Evolutionary conservation across 73 alveolate species (phyloP).

Genomic region (Paramecium primaurelia): DNA sequence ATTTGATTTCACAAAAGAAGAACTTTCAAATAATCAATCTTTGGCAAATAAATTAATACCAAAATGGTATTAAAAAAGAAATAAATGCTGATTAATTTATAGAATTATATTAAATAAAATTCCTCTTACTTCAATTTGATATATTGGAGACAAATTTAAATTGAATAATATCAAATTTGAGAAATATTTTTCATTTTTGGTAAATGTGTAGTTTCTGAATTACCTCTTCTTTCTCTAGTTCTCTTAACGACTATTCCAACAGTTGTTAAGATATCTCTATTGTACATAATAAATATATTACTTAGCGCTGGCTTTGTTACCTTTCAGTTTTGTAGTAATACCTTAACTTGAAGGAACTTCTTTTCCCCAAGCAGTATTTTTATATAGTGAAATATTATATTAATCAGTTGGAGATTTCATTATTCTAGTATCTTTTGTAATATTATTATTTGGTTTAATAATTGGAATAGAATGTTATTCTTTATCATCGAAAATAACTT

Average conservation of each 20-base stretch:
- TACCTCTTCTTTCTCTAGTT: constrained; percentile 21
- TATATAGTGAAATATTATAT: background rate
- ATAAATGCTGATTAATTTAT: background rate
- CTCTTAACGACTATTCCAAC: background rate
- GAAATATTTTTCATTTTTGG: background rate
- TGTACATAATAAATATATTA: background rate
- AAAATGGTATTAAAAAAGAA: constrained; percentile 32
- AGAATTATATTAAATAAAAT: background rate
- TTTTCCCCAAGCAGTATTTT: background rate
- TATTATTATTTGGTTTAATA: background rate
- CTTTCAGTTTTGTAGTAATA: background rate
- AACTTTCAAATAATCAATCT: background rate
- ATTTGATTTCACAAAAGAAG: constrained; percentile 47
- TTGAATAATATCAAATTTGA: background rate
- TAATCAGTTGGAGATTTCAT: background rate
- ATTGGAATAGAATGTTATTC: background rate
- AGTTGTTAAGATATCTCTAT: background rate
- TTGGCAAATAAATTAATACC: background rate
- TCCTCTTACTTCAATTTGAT: background rate
- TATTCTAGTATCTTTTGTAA: background rate
- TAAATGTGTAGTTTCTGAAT: background rate
- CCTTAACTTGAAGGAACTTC: background rate
- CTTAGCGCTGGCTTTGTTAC: background rate
- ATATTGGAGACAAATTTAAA: background rate
- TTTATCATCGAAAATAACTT: background rate